These are phyloP conservation scores for Przewalskia tangutica DNA, from an alignment of 257 asterid genomes.

Conservation along the genomic window DNA sequence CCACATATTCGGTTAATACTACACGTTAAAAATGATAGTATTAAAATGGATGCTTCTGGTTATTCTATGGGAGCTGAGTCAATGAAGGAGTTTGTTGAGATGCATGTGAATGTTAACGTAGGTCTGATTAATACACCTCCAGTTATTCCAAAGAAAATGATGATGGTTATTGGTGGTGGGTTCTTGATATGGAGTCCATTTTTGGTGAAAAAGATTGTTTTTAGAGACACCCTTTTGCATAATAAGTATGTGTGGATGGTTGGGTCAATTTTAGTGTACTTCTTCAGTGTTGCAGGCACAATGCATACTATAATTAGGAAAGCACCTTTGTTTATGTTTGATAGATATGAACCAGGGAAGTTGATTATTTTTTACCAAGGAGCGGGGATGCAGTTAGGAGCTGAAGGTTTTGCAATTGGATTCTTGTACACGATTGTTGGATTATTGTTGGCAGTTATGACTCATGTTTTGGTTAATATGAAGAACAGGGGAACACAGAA, in stretches of 20 bases:
- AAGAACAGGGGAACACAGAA: slow-evolving; percentile 46
- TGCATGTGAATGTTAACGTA: slow-evolving; percentile 28
- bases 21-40: slow-evolving; percentile 42
- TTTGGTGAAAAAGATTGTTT: slow-evolving; percentile 42
- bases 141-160: slow-evolving; percentile 44
- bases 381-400: slow-evolving; percentile 89
- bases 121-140: slow-evolving; percentile 71
- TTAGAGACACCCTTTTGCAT: slow-evolving; percentile 58
- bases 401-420: slow-evolving; percentile 80
- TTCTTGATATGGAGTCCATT: slow-evolving; percentile 47
- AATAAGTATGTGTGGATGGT: slow-evolving; percentile 70
- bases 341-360: slow-evolving; percentile 62
- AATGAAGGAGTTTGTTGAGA: slow-evolving; percentile 71
- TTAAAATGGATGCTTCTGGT: slow-evolving; percentile 69
- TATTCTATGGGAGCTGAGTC: slow-evolving; percentile 63
- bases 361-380: slow-evolving; percentile 76
- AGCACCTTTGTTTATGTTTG: slow-evolving; percentile 73
- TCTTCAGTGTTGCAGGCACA: slow-evolving; percentile 88
- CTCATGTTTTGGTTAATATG: slow-evolving; percentile 48
- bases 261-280: slow-evolving; percentile 74
- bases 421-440: slow-evolving; percentile 81
- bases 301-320: slow-evolving; percentile 89
- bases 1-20: slow-evolving; percentile 79
- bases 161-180: slow-evolving; percentile 26
- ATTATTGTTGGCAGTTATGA: slow-evolving; percentile 53